A percentile compares a stretch with the other conserved stretches of the same genome.
phyloP scores from a whole-genome alignment of 306 rosid genomes.

The Cucurbita ficifolia region DNA sequence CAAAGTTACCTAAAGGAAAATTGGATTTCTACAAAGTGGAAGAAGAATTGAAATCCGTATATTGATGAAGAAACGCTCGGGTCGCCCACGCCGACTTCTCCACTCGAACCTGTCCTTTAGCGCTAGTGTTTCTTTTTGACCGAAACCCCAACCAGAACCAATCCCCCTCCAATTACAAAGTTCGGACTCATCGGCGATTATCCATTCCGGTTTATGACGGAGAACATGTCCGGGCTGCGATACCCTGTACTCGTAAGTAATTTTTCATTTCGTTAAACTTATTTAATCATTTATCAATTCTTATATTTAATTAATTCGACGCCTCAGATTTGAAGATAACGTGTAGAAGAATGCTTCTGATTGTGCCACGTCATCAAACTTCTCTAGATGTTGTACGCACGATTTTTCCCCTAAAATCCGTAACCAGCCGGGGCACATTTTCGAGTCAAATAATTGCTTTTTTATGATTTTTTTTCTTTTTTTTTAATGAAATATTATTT shows the following conservation, averaged over 20 bases:
- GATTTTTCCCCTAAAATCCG: not conserved
- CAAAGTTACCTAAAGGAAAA: not conserved
- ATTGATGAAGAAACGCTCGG: slow-evolving; percentile 10
- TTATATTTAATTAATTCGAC: not conserved
- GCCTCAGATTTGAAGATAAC: not conserved
- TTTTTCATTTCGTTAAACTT: not conserved
- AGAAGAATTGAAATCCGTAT: not conserved
- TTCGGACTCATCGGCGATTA: slow-evolving; percentile 51
- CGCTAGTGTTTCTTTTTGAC: slow-evolving; percentile 38
- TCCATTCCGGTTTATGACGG: slow-evolving; percentile 43
- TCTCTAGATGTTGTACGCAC: not conserved
- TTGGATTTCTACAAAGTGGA: not conserved
- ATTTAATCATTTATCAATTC: not conserved
- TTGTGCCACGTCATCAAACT: not conserved
- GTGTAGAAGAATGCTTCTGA: not conserved
- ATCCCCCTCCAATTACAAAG: slow-evolving; percentile 28
- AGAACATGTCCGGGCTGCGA: slow-evolving; percentile 58
- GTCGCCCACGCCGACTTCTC: slow-evolving; percentile 27
- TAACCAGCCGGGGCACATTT: not conserved
- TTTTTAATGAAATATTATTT: not conserved
- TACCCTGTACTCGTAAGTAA: slow-evolving; percentile 31
- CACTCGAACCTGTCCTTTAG: slow-evolving; percentile 20
- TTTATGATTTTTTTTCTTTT: too few species aligned
- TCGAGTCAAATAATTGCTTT: not conserved
- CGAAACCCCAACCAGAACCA: slow-evolving; percentile 32